phyloP scores from a whole-genome alignment of 2,329 filamentous ascomycete genomes.

The Diaporthe amygdali region DNA sequence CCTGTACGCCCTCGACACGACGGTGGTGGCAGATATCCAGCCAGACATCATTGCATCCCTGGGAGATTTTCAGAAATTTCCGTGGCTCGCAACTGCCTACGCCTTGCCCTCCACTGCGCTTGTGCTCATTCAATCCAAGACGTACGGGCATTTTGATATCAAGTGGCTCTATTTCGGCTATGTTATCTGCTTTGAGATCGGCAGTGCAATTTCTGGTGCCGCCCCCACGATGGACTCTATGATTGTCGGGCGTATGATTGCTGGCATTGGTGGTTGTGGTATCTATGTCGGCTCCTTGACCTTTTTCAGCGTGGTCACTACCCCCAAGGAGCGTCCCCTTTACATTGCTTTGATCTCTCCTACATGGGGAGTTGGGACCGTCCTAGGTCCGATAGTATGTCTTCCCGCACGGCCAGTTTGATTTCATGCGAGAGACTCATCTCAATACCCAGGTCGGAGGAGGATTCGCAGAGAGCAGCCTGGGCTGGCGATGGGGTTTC shows the following conservation, averaged over 20 bases:
- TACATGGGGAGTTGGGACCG: slow-evolving; percentile 7
- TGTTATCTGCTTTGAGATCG: background rate
- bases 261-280: slow-evolving; percentile 48
- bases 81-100: too few species aligned
- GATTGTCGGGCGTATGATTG: slow-evolving; percentile 51
- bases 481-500: slow-evolving; percentile 21
- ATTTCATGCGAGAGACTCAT: too few species aligned
- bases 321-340: background rate
- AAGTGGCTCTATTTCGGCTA: background rate
- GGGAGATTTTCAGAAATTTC: too few species aligned
- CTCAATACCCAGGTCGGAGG: too few species aligned
- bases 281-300: slow-evolving; percentile 41
- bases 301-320: background rate
- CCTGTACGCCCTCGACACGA: too few species aligned
- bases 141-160: background rate
- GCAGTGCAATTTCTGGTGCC: slow-evolving; percentile 45
- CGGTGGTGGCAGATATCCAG: too few species aligned
- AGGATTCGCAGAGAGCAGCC: background rate
- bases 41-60: too few species aligned
- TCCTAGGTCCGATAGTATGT: slow-evolving; percentile 15
- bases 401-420: too few species aligned
- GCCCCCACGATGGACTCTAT: slow-evolving; percentile 50
- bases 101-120: too few species aligned
- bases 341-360: background rate
- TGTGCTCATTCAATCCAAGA: too few species aligned